Evolutionary conservation across 352 stramenopile genomes (phyloP), one percentile per base, ranked within the genome.

Genomic region (Ochromonadaceae sp.): DNA sequence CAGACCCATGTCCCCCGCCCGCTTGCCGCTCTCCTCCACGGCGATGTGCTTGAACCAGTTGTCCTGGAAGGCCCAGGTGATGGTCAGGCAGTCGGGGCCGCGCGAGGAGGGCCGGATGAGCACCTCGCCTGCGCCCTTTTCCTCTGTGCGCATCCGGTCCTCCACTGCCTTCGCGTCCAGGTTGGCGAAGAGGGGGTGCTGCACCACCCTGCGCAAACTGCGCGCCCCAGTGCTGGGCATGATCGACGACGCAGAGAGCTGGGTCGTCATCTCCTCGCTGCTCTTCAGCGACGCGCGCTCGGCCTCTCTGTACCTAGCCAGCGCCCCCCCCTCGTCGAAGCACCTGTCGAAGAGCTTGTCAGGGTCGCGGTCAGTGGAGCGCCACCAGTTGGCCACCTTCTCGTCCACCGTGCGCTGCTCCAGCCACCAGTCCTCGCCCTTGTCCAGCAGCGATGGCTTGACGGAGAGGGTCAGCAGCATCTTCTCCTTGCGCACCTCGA

Each of bases 11-110:
- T 42, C 50, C 28, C n/a, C n/a, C 5, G 28, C 28, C n/a, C 12
- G 38, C 30, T 63, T 63, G 1, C 25, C 38, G 22, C 30, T 2
- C 38, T 63, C 38, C 25, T 52, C 14, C n/a, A 63, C 22, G 5
- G 7, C 28, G 25, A 63, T 63, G 30, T 63, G 55, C 38, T 50
- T 63, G 22, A 50, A 63, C 55, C 9, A 25, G 41, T 52, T 36
- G 17, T 32, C 38, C 10, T 36, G 55, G 28, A 63, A 63, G n/a
- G 55, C 55, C 55, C 55, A 63, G 7, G 40, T 50, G n/a, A 63
- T 4, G 28, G 38, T 20, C 9, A 63, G 26, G 22, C 22, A 38
- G 20, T 47, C 22, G 14, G 12, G 2, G 31, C 38, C 55, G 5
- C 38, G 31, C 15, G 38, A 50, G 9, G 55, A 63, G n/a, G 55